Conservation (phyloP, 345 rosid species). For the Dovyalis caffra region DNA sequence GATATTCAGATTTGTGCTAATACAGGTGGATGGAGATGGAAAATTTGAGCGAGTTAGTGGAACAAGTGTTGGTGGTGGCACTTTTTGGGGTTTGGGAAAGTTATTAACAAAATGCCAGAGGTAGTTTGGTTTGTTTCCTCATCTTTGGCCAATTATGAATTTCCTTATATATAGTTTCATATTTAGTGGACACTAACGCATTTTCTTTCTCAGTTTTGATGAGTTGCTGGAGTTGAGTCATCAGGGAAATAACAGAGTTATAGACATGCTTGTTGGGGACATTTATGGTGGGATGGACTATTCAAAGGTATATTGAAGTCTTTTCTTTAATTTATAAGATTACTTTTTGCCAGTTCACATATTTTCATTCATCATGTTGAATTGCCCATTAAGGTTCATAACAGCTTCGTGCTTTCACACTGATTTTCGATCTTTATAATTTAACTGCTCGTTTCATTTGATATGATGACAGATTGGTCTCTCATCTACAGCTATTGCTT, state of each 20-base stretch:
- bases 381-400: slow-evolving; percentile 3
- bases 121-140: slow-evolving; percentile 34
- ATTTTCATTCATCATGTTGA: background rate
- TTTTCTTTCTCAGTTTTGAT: slow-evolving; percentile 61
- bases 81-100: slow-evolving; percentile 96
- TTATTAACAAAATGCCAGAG: slow-evolving; percentile 92
- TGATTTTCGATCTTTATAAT: slow-evolving; percentile 9
- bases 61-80: slow-evolving; percentile 98
- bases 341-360: background rate
- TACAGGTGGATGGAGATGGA: slow-evolving; percentile 92
- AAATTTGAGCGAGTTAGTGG: slow-evolving; percentile 95
- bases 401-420: background rate
- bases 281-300: slow-evolving; percentile 96
- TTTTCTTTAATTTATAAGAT: background rate
- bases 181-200: background rate
- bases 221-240: slow-evolving; percentile 95
- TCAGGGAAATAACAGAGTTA: slow-evolving; percentile 82
- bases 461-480: slow-evolving; percentile 68
- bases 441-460: background rate
- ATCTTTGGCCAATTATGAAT: background rate
- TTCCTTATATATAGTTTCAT: background rate
- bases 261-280: slow-evolving; percentile 99
- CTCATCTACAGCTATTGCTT: slow-evolving; percentile 96
- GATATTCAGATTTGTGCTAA: background rate
- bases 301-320: slow-evolving; percentile 57